Evolutionary conservation across 495 filamentous ascomycete species (phyloP), one percentile per base, ranked within the genome.

Genomic region (Extremus antarcticus): DNA sequence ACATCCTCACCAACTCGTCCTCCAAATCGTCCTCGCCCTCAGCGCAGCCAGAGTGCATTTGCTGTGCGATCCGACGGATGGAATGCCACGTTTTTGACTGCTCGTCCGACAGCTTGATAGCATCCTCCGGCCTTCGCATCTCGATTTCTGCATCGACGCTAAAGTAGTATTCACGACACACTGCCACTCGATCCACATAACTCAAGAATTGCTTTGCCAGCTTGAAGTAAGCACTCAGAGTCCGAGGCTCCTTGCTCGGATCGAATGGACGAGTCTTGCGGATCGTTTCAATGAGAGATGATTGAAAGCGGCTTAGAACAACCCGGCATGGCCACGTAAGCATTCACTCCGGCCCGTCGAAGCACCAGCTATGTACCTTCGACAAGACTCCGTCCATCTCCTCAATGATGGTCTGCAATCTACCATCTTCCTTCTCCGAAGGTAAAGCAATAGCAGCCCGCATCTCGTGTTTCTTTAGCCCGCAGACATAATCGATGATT

Each of bases 271-370:
- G 47, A 24, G 47, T 50, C 19, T 50, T 50, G 10, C 47, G 13
- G 15, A 25, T 15, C 15, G 25, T 10, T 13, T 50, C 47, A 22
- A 50, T 29, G 13, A 9, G 15, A 9, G 47, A 50, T 13, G 47
- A n/a, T 22, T 50, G 23, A 19, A 50, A 50, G 47, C 47, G 47
- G 19, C 47, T 50, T 9, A 50, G 47, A 22, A 50, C 25, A 22
- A 50, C 47, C 10, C 25, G 47, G 47, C 47, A 50, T 11, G 47
- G 47, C 47, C 47, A 50, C 4, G 47, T 50, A 13, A 50, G 47
- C 47, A 50, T 50, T 11, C 47, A 50, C 8, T 50, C 47, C 8
- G 47, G 23, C 23, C 47, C 47, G 25, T 50, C 47, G 23, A 50
- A 50, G 47, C 47, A 50, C 47, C 16, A 29, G 47, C 47, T 11